Conservation (phyloP, 768 basidiomycete species). For the Rhizopogon roseolus region DNA sequence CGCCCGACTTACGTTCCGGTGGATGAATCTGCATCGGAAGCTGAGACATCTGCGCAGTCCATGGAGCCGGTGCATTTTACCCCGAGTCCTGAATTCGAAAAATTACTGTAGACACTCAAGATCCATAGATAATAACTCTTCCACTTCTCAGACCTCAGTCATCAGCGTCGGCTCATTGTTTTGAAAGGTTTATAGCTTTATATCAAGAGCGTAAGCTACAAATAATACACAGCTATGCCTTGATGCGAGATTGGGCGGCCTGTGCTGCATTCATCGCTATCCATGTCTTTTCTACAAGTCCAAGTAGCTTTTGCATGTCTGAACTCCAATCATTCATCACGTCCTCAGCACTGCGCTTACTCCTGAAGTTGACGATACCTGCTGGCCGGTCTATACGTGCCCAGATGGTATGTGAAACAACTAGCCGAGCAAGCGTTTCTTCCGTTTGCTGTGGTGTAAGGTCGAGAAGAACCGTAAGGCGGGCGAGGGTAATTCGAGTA, state of each 20-base stretch:
- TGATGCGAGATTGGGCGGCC: slow-evolving; percentile 70
- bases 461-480: slow-evolving; percentile 85
- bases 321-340: slow-evolving; percentile 98
- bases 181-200: not conserved
- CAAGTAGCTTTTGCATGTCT: slow-evolving; percentile 89
- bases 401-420: slow-evolving; percentile 89
- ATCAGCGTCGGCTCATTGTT: not conserved
- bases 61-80: not conserved
- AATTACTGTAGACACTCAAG: not conserved
- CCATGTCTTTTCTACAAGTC: slow-evolving; percentile 97
- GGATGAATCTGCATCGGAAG: slow-evolving; percentile 33
- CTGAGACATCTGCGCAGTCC: slow-evolving; percentile 7
- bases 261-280: slow-evolving; percentile 92
- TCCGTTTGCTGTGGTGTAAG: slow-evolving; percentile 80
- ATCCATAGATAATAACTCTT: not conserved
- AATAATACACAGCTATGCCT: slow-evolving; percentile 27
- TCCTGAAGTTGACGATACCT: slow-evolving; percentile 84
- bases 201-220: not conserved
- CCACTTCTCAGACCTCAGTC: not conserved
- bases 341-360: slow-evolving; percentile 80
- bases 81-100: slow-evolving; percentile 9
- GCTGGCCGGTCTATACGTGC: slow-evolving; percentile 91
- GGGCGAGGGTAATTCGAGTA: slow-evolving; percentile 80
- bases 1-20: slow-evolving; percentile 62
- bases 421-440: slow-evolving; percentile 81